phyloP scores from a whole-genome alignment of 306 rosid genomes.

The Dryas alaskensis region DNA sequence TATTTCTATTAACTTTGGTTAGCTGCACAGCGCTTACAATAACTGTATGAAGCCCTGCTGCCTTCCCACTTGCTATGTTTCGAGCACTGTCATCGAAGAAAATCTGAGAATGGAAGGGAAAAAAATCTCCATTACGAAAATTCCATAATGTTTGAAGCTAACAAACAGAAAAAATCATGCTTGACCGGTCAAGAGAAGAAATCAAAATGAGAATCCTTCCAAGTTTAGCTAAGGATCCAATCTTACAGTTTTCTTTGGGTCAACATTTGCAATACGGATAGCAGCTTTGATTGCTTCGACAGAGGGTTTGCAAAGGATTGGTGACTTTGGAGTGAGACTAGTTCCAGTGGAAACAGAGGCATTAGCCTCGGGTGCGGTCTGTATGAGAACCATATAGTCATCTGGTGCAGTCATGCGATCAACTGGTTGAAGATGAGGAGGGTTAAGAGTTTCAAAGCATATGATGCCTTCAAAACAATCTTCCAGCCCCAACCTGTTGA shows the following conservation, averaged over 20 bases:
- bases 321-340: conserved; percentile 23
- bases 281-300: conserved; percentile 68
- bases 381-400: neutral
- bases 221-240: neutral
- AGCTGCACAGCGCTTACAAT: conserved; percentile 49
- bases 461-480: conserved; percentile 81
- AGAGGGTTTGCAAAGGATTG: conserved; percentile 73
- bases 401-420: conserved; percentile 16
- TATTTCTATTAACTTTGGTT: neutral
- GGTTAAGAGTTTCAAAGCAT: conserved; percentile 90
- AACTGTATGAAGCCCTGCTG: conserved; percentile 72
- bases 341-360: conserved; percentile 4
- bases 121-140: conserved; percentile 14
- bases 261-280: conserved; percentile 52
- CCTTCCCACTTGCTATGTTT: conserved; percentile 78
- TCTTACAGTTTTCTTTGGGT: conserved; percentile 64
- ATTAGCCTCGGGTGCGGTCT: neutral
- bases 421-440: conserved; percentile 29
- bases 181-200: neutral
- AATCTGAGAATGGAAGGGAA: conserved; percentile 41
- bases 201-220: neutral
- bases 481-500: conserved; percentile 59
- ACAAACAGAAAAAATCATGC: neutral
- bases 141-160: neutral
- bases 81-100: conserved; percentile 79